Evolutionary conservation across 495 filamentous ascomycete genomes (phyloP).

Genomic region (Penicillium macrosclerotiorum): DNA sequence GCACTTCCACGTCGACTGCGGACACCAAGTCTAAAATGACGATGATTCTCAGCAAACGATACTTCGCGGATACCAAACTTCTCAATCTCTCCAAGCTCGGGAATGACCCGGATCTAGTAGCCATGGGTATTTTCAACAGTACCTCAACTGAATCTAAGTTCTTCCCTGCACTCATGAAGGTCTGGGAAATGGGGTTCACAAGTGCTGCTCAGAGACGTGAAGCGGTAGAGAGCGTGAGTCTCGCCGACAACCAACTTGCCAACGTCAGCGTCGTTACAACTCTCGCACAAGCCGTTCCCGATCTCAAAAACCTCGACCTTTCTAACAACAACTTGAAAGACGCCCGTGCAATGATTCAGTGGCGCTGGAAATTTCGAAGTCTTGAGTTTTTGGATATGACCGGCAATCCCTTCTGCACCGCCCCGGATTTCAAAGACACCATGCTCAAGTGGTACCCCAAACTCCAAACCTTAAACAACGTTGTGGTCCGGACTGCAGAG

Average conservation of each 20-base stretch:
- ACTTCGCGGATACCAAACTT: slow-evolving; percentile 65
- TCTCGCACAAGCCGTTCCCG: slow-evolving; percentile 73
- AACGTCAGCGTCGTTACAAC: slow-evolving; percentile 66
- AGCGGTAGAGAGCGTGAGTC: slow-evolving; percentile 70
- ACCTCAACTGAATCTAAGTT: slow-evolving; percentile 76
- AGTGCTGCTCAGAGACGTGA: slow-evolving; percentile 63
- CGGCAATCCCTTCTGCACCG: slow-evolving; percentile 68
- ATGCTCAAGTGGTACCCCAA: slow-evolving; percentile 78
- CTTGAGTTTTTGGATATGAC: slow-evolving; percentile 76
- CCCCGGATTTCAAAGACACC: slow-evolving; percentile 63
- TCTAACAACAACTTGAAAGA: slow-evolving; percentile 73
- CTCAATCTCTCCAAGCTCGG: slow-evolving; percentile 76
- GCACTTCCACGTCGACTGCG: slow-evolving; percentile 35
- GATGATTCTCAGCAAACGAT: slow-evolving; percentile 68
- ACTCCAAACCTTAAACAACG: slow-evolving; percentile 68
- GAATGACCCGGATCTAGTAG: slow-evolving; percentile 61
- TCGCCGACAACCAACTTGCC: slow-evolving; percentile 72
- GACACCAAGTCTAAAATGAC: slow-evolving; percentile 47
- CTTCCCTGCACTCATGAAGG: slow-evolving; percentile 82
- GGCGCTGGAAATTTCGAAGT: slow-evolving; percentile 73
- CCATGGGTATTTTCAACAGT: slow-evolving; percentile 72
- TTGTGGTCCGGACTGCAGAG: slow-evolving; percentile 66
- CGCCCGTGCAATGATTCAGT: slow-evolving; percentile 55
- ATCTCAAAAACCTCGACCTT: slow-evolving; percentile 80
- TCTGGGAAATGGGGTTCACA: slow-evolving; percentile 71